Evolutionary conservation across 345 rosid genomes (phyloP), one percentile per base, ranked within the genome.

Genomic region (Lumnitzera racemosa): DNA sequence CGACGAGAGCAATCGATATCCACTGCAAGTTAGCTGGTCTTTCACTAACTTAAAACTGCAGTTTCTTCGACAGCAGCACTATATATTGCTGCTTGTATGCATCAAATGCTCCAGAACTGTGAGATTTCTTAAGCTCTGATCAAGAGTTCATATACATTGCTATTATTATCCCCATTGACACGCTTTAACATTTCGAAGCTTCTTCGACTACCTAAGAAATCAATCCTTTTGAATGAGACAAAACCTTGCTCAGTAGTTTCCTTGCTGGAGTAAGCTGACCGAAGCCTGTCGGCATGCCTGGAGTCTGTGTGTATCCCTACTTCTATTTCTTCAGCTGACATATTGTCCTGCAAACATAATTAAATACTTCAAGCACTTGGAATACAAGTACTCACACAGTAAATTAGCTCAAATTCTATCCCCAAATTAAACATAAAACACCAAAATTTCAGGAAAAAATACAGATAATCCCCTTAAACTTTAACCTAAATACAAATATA

Each of bases 271-370:
- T 83, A 89, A 15, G 50, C 78, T 24, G 87, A 69, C 65, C 96
- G 77, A 53, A 87, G 91, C 71, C 83, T 72, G 66, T 92, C 94
- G 24, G 91, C 96, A 43, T 92, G 88, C 74, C 90, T 78, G 0
- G 96, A 92, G 64, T 89, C 96, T 0, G 96, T 85, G 77, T 92
- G 96, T 65, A 89, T 85, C 1, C 91, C 94, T 31, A 69, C 80
- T 66, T 80, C 87, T 68, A 87, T 51, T 80, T 89, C 98, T 47
- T 78, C 58, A 52, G 65, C 70, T 13, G 80, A 68, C 87, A 92
- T 82, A 71, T 77, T 84, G 76, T 85, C 97, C 96, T 92, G 79
- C 17, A 36, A 14, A 60, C 13, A 46, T 3, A 31, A 12, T 14
- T 15, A 12, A 36, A 36, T 36, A 36, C 43, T 36, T 36, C 9